phyloP scores from a whole-genome alignment of 2,329 filamentous ascomycete genomes.

The Penicillium italicum region DNA sequence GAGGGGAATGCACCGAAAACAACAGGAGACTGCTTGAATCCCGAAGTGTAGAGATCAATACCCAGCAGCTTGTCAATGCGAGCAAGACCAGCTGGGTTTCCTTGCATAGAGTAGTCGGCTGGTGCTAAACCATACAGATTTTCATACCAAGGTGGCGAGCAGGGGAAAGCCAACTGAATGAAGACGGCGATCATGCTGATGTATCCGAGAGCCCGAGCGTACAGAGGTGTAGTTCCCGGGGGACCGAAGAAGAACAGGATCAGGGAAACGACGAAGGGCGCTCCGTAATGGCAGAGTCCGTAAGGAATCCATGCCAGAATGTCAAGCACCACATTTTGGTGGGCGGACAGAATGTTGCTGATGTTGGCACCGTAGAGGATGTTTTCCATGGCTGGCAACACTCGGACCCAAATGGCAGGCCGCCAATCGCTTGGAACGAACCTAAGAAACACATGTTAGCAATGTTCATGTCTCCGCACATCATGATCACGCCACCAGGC shows the following conservation, averaged over 20 bases:
- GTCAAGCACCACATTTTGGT: constrained; percentile 79
- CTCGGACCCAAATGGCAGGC: constrained; percentile 91
- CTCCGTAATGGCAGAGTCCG: constrained; percentile 83
- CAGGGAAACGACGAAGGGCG: constrained; percentile 71
- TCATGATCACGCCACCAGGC: neutral
- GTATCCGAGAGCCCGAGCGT: constrained; percentile 84
- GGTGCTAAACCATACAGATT: constrained; percentile 86
- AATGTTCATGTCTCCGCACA: neutral
- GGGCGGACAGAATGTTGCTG: constrained; percentile 89
- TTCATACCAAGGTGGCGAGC: constrained; percentile 96
- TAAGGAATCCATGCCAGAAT: constrained; percentile 92
- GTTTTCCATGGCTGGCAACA: constrained; percentile 90
- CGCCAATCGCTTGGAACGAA: constrained; percentile 87
- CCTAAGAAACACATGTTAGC: constrained; percentile 47
- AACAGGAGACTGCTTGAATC: constrained; percentile 82
- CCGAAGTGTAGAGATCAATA: constrained; percentile 87
- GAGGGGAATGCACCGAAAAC: constrained; percentile 96
- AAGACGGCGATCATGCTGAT: constrained; percentile 84
- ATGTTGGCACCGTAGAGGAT: constrained; percentile 94
- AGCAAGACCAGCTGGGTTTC: constrained; percentile 82
- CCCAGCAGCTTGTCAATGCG: constrained; percentile 88
- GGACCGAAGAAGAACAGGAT: constrained; percentile 86
- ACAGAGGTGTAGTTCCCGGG: constrained; percentile 78
- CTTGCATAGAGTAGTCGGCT: constrained; percentile 86
- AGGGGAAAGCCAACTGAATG: constrained; percentile 86